Percentiles rank a stretch among this genome's conserved stretches.
Conservation (phyloP, 2,329 filamentous ascomycete genomes). For the Aureobasidium pullulans region DNA sequence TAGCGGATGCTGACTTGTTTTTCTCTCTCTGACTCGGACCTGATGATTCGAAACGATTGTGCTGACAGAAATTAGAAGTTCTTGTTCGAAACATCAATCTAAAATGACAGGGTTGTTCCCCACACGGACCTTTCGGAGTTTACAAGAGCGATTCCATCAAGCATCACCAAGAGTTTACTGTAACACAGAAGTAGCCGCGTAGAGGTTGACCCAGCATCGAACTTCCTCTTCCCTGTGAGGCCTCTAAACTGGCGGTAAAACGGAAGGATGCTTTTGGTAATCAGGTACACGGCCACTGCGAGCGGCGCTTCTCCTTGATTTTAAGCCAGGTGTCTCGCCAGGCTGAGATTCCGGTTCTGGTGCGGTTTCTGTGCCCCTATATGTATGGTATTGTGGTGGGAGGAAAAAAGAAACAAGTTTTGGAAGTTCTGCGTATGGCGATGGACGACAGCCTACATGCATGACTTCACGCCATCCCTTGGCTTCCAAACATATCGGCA, state of each 20-base stretch:
- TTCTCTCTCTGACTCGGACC: background rate
- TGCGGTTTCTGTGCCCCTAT: background rate
- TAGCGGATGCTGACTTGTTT: background rate
- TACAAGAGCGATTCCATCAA: background rate
- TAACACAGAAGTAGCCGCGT: background rate
- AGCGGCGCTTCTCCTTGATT: too few relatives aligned
- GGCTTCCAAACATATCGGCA: too few relatives aligned
- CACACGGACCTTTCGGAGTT: conserved; percentile 1
- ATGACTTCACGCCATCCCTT: background rate
- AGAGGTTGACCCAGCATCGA: too few relatives aligned
- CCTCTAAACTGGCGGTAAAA: too few relatives aligned
- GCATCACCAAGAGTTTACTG: background rate
- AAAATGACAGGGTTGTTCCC: background rate
- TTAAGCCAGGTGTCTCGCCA: background rate
- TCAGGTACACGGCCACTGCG: too few relatives aligned
- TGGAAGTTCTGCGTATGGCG: background rate
- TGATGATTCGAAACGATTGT: background rate
- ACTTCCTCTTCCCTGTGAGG: too few relatives aligned
- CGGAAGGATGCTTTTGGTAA: too few relatives aligned
- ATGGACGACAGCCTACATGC: background rate
- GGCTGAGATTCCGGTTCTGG: background rate
- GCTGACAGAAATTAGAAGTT: background rate
- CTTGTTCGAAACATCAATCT: background rate
- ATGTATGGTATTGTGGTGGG: background rate
- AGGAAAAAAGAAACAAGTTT: background rate